Evolutionary conservation across 2,329 filamentous ascomycete species (phyloP), one percentile per base, ranked within the genome.

Genomic region (Fusarium humuli): DNA sequence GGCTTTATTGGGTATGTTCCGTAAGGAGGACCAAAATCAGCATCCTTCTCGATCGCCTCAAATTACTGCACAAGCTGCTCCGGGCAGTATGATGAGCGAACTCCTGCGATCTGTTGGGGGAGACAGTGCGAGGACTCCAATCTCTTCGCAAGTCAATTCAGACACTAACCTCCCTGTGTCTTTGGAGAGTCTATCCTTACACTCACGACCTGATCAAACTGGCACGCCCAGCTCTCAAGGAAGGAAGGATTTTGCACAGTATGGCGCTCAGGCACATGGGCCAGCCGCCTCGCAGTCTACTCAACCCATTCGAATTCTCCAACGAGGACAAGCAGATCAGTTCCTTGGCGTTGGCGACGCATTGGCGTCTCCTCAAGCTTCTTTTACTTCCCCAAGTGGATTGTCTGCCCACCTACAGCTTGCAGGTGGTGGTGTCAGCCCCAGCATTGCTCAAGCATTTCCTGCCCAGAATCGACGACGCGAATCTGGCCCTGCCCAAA

Each of bases 1-100:
- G 20, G 80, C 83, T 10, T 77, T 88, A 22, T 78, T 88, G 16
- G 83, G 81, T 23, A 86, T 88, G 80, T 88, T 89, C 77, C 87
- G 86, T 65, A 83, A 83, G 67, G 69, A 58, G 37, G 67, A 70
- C n/a, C 57, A 67, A 23, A 57, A 53, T 7, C 67, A 54, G 30
- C 50, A 53, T 25, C 65, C 53, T n/a, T 44, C 45, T 7, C 67
- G 70, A 16, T 44, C 45, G 20, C 25, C 61, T 29, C 66, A 69
- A 12, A 23, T 49, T 41, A 13, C 41, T 32, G 44, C 44, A 27
- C 67, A 73, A 30, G 57, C 52, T 46, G 46, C 56, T 27, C 41
- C 72, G 57, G 69, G 69, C 6, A 68, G 66, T 18, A 69, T 74
- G 58, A 52, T 74, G 41, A 71, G 63, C n/a, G 69, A 71, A 12